Evolutionary conservation across 1,284 basidiomycete genomes (phyloP).

Genomic region (Ceratobasidium sp.): DNA sequence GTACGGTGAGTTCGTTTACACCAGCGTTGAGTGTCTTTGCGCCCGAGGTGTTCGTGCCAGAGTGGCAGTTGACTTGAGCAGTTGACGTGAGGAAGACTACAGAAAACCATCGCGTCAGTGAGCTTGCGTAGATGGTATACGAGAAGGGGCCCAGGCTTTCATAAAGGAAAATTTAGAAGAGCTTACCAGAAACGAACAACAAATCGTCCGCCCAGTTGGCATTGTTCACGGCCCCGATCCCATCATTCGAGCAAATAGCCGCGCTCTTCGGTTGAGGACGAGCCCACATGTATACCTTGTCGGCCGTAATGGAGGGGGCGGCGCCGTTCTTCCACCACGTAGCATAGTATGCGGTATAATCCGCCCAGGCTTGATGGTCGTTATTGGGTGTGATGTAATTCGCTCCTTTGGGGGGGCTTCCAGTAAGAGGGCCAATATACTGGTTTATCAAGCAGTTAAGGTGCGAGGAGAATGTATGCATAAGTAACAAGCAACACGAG

Average conservation of each 20-base stretch:
- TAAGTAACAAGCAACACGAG: not conserved
- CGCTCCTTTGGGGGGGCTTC: not conserved
- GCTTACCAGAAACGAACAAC: constrained; percentile 20
- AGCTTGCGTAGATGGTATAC: not conserved
- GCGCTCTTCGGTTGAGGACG: constrained; percentile 53
- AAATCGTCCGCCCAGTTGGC: not conserved
- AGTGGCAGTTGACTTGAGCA: constrained; percentile 14
- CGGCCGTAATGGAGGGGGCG: constrained; percentile 47
- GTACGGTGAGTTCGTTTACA: constrained; percentile 31
- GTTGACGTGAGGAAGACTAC: constrained; percentile 15
- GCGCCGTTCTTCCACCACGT: constrained; percentile 33
- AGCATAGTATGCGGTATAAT: constrained; percentile 33
- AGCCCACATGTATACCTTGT: constrained; percentile 52
- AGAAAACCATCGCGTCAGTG: not conserved
- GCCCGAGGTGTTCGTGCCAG: constrained; percentile 19
- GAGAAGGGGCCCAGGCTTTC: not conserved
- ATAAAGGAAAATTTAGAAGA: not conserved
- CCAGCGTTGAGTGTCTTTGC: constrained; percentile 15
- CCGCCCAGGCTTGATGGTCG: constrained; percentile 17
- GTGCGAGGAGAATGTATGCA: constrained; percentile 2
- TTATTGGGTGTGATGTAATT: constrained; percentile 44
- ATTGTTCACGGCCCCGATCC: not conserved
- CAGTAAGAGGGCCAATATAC: constrained; percentile 38
- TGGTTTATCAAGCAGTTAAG: not conserved
- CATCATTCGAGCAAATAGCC: not conserved